A percentile compares a stretch with the other conserved stretches of the same genome.
Evolutionary conservation across 352 stramenopile species (phyloP).

Genomic region (Vaucheria bursata): DNA sequence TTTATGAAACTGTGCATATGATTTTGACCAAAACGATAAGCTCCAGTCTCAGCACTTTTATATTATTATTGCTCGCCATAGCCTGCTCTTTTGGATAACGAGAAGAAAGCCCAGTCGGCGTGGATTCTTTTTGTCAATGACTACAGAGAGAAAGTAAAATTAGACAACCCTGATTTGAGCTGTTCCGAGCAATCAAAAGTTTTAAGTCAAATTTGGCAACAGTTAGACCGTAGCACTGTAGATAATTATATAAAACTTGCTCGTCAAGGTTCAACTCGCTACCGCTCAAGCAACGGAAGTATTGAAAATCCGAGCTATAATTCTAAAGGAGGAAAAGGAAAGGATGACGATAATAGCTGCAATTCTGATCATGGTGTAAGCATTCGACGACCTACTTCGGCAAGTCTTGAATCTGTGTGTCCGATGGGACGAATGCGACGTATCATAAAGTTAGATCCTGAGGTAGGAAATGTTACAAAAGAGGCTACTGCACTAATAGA

Average conservation of each 20-base stretch:
- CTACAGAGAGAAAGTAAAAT: slow-evolving; percentile 32
- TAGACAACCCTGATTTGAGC: slow-evolving; percentile 40
- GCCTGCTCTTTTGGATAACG: not conserved
- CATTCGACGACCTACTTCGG: not conserved
- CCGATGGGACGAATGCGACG: slow-evolving; percentile 26
- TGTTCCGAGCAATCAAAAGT: slow-evolving; percentile 40
- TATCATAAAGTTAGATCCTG: slow-evolving; percentile 46
- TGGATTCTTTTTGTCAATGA: slow-evolving; percentile 48
- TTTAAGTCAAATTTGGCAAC: slow-evolving; percentile 12
- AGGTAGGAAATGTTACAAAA: slow-evolving; percentile 43
- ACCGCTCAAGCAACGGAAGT: not conserved
- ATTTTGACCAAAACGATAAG: too few relatives aligned
- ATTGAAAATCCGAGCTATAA: not conserved
- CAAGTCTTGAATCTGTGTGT: not conserved
- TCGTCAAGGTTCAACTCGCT: not conserved
- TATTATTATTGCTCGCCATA: too few relatives aligned
- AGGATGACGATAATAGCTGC: not conserved
- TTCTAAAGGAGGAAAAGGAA: not conserved
- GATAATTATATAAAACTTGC: not conserved
- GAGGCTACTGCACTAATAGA: slow-evolving; percentile 41
- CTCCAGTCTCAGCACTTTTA: too few relatives aligned
- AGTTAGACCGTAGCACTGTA: not conserved
- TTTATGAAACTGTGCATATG: too few relatives aligned
- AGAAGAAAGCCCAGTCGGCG: slow-evolving; percentile 28
- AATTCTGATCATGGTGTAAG: not conserved